A percentile compares a stretch with the other conserved stretches of the same genome.
Conservation (phyloP, 2,329 filamentous ascomycete genomes). For the Phyllosticta capitalensis region DNA sequence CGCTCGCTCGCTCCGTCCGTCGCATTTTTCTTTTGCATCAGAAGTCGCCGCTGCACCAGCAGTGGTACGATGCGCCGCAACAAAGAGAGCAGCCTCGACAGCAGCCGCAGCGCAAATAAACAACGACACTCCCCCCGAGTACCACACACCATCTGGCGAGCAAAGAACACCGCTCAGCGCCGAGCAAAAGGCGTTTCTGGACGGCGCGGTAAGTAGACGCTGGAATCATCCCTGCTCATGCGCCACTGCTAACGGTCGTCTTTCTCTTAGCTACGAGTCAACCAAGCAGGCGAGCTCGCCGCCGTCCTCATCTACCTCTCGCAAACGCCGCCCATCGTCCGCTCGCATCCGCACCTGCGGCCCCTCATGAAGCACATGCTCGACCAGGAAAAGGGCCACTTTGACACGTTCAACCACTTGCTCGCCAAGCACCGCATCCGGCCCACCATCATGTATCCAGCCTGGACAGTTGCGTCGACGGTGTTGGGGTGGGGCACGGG, state of each 20-base stretch:
- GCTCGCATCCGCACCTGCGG: constrained; percentile 75
- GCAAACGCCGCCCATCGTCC: constrained; percentile 73
- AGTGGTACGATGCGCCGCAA: background rate
- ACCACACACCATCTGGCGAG: background rate
- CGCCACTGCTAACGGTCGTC: background rate
- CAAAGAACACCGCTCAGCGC: constrained; percentile 17
- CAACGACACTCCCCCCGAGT: background rate
- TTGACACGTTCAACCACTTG: constrained; percentile 74
- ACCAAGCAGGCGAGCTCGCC: constrained; percentile 95
- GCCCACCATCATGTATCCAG: constrained; percentile 82
- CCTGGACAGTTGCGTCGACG: constrained; percentile 76
- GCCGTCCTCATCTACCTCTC: constrained; percentile 88
- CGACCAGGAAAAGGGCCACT: constrained; percentile 85
- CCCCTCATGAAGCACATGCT: constrained; percentile 97
- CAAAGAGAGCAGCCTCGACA: constrained; percentile 2
- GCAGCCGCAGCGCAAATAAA: background rate
- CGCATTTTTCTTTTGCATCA: background rate
- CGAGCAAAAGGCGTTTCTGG: constrained; percentile 28
- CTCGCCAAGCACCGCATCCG: constrained; percentile 80
- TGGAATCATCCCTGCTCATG: background rate
- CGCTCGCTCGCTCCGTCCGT: background rate
- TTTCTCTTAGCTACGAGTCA: constrained; percentile 71
- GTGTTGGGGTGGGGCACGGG: constrained; percentile 84
- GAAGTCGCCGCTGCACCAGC: background rate
- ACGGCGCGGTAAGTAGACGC: constrained; percentile 21